Evolutionary conservation across 2,329 filamentous ascomycete genomes (phyloP).

Genomic region (Penicillium italicum): DNA sequence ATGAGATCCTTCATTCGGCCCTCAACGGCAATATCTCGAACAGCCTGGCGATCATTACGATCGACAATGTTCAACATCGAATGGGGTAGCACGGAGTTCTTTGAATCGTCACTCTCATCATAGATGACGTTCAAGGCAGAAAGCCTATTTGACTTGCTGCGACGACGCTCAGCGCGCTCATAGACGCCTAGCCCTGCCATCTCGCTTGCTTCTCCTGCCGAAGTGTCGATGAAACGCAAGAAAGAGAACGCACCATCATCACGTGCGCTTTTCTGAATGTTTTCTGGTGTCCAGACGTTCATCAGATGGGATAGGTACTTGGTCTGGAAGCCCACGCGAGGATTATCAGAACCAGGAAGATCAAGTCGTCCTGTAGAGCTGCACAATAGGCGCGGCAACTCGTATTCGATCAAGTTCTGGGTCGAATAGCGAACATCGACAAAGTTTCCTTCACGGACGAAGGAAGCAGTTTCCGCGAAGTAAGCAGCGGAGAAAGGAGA

Average conservation of each 20-base stretch:
- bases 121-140: conserved; percentile 67
- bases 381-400: conserved; percentile 77
- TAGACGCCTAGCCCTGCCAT: conserved; percentile 69
- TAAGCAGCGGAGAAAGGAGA: conserved; percentile 80
- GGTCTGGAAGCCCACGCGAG: conserved; percentile 71
- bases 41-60: conserved; percentile 61
- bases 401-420: conserved; percentile 78
- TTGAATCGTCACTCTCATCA: conserved; percentile 54
- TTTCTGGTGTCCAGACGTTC: conserved; percentile 83
- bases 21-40: conserved; percentile 67
- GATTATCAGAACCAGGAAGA: conserved; percentile 69
- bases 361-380: conserved; percentile 73
- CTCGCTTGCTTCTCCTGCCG: conserved; percentile 66
- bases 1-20: conserved; percentile 72
- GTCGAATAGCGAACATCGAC: conserved; percentile 84
- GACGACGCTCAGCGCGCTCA: conserved; percentile 64
- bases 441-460: conserved; percentile 79
- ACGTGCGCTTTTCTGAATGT: conserved; percentile 63
- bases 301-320: conserved; percentile 76
- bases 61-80: conserved; percentile 77
- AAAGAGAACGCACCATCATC: conserved; percentile 74
- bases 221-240: conserved; percentile 79
- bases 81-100: conserved; percentile 66
- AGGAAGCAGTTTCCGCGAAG: conserved; percentile 93
- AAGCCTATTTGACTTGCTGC: conserved; percentile 54